Base-by-base conservation (phyloP, 2,329 filamentous ascomycete genomes). In the Saccharata proteae region DNA sequence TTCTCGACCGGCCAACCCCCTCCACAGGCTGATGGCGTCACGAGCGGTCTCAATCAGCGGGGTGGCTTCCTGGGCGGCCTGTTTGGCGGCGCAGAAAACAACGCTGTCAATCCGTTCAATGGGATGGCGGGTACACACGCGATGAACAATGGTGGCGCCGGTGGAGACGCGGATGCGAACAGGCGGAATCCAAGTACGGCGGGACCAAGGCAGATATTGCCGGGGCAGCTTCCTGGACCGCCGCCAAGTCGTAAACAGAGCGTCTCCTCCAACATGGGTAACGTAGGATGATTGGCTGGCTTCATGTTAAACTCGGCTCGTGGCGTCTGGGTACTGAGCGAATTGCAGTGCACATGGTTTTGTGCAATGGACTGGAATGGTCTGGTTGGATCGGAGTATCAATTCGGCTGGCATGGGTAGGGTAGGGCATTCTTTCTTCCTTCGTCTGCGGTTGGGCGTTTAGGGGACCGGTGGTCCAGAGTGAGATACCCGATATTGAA, bases 171-270 rank as follows among this genome's bases (percentile, higher is more conserved):
- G 41, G 48, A 37, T 2, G 40, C 38, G 4, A 51, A 43, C 19
- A 40, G 51, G 21, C 32, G 53, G 26, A 49, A 47, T 32, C 54
- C 50, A 29, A 43, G 43, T 5, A 49, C 55, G 7, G 26, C 19
- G 2, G 51, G 51, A 1, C 51, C 51, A 5, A 37, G 53, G 19
- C 52, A 54, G 37, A 54, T 57, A 22, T 35, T 55, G 5, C 53
- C 53, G 1, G 53, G 53, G 1, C 53, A 57, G 30, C 31, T 57
- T n/a, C 52, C 51, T 6, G 48, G 48, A 2, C 50, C 51, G 8
- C 13, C 30, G 19, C n/a, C n/a, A 22, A 22, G 20, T 22, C 16
- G 32, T 20, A 35, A 35, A 14, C 32, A 24, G 21, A 35, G 32
- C 21, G n/a, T 35, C 17, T 25, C 15, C n/a, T n/a, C n/a, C n/a